A percentile compares a stretch with the other conserved stretches of the same genome.
Conservation (phyloP, 345 rosid species). For the Hirschfeldia incana region DNA sequence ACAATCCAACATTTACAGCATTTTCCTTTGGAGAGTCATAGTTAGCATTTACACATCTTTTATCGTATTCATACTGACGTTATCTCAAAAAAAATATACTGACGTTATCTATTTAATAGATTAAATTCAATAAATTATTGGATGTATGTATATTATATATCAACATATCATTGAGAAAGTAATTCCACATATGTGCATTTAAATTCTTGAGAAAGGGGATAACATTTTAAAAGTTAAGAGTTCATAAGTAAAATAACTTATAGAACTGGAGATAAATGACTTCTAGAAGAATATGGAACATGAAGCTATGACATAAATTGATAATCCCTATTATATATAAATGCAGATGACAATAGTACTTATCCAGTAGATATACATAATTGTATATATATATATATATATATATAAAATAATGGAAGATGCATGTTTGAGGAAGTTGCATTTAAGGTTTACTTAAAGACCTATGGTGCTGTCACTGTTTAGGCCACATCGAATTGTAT, state of each 20-base stretch:
- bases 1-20: background rate
- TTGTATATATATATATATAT: background rate
- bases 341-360: background rate
- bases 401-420: background rate
- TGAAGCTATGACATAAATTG: background rate
- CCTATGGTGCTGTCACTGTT: conserved; percentile 30
- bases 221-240: background rate
- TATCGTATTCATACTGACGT: too few species aligned
- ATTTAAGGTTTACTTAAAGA: conserved; percentile 21
- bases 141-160: background rate
- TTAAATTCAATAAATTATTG: background rate
- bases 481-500: conserved; percentile 23
- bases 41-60: background rate
- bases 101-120: background rate
- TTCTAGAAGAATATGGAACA: conserved; percentile 1
- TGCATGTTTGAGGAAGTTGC: conserved; percentile 18
- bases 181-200: background rate
- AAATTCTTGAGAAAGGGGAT: background rate
- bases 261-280: background rate
- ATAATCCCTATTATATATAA: background rate
- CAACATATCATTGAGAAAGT: background rate
- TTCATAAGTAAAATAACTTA: conserved; percentile 15
- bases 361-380: background rate
- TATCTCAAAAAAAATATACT: too few species aligned
- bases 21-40: background rate